Percentiles rank a stretch among this genome's conserved stretches.
Conservation (phyloP, 495 filamentous ascomycete species). For the Apiosordaria backusii region DNA sequence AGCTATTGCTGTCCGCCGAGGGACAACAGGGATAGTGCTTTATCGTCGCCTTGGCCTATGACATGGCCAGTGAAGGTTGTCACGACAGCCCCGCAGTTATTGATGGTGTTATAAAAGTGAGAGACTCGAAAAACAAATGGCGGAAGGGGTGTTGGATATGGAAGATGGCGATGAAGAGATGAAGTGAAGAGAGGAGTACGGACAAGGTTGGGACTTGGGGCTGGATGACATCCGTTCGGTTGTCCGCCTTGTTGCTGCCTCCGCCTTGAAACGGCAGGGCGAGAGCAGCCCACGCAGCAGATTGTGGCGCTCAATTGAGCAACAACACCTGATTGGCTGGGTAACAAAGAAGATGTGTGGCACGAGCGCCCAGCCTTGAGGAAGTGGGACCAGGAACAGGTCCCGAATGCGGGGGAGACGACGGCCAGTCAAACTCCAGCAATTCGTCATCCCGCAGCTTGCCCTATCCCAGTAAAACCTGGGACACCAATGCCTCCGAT, state of each 20-base stretch:
- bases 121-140: not conserved
- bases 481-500: not conserved
- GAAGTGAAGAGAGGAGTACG: not conserved
- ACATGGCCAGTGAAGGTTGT: constrained; percentile 14
- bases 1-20: not conserved
- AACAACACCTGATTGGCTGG: not conserved
- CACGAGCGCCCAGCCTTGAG: constrained; percentile 3
- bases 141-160: not conserved
- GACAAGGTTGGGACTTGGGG: constrained; percentile 4
- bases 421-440: constrained; percentile 9
- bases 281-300: not conserved
- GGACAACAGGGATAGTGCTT: constrained; percentile 15
- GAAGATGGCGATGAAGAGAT: constrained; percentile 1
- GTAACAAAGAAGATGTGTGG: constrained; percentile 1
- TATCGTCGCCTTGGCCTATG: constrained; percentile 10
- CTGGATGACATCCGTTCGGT: constrained; percentile 7
- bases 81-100: not conserved
- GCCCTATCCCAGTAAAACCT: not conserved
- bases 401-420: constrained; percentile 4
- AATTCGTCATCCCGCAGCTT: constrained; percentile 16
- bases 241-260: not conserved
- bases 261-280: constrained; percentile 9
- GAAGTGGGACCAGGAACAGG: not conserved
- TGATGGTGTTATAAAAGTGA: not conserved
- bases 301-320: not conserved